These are phyloP conservation scores for Candida germanica DNA, from an alignment of 805 yeast genomes.

Conservation along the genomic window DNA sequence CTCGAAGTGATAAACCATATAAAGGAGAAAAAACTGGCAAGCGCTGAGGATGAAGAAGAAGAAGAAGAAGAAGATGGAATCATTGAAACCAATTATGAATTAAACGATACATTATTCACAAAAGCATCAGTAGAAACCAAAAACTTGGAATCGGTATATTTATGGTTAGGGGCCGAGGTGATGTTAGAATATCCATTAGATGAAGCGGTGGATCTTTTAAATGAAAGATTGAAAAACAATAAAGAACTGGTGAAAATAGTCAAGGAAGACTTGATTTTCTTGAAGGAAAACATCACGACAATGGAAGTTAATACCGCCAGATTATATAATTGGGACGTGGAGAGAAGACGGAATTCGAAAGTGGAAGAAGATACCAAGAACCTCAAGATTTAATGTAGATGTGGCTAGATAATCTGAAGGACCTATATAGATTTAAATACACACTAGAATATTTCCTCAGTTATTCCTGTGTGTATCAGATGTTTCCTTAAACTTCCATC, in stretches of 20 bases:
- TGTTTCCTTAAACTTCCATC: too few relatives aligned
- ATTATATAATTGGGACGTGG: conserved; percentile 84
- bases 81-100: conserved; percentile 77
- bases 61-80: conserved; percentile 20
- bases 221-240: conserved; percentile 61
- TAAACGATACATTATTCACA: conserved; percentile 89
- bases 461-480: too few relatives aligned
- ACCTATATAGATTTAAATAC: too few relatives aligned
- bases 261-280: conserved; percentile 79
- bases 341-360: conserved; percentile 49
- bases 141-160: conserved; percentile 56
- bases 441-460: too few relatives aligned
- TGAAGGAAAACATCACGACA: conserved; percentile 88
- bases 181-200: conserved; percentile 92
- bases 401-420: too few relatives aligned
- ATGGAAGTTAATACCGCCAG: conserved; percentile 98
- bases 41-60: conserved; percentile 26
- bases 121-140: conserved; percentile 68
- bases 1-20: conserved; percentile 67
- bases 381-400: conserved; percentile 11
- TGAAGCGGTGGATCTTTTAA: conserved; percentile 76
- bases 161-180: conserved; percentile 98
- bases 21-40: conserved; percentile 41
- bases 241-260: conserved; percentile 56
- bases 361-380: conserved; percentile 16